Evolutionary conservation across 306 rosid genomes (phyloP).

Genomic region (Alnus rubra): DNA sequence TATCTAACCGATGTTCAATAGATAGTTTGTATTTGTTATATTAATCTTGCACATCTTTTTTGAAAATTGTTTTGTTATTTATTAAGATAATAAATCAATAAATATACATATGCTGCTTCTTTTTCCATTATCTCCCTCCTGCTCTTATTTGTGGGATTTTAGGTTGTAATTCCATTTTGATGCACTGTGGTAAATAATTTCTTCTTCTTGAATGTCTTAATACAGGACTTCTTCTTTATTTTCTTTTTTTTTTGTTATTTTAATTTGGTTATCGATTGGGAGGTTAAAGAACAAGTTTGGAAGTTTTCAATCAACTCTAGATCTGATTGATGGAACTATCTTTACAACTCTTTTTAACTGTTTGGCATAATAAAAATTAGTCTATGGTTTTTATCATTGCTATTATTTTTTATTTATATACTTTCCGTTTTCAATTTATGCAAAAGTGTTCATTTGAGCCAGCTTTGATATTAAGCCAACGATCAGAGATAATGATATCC

Average conservation of each 20-base stretch:
- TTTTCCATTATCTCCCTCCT: neutral
- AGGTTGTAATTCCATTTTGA: neutral
- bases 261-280: neutral
- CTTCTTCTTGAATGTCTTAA: neutral
- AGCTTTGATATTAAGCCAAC: neutral
- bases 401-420: too few relatives aligned
- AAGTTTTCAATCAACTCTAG: neutral
- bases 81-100: neutral
- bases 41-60: neutral
- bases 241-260: neutral
- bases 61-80: neutral
- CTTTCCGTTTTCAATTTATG: too few relatives aligned
- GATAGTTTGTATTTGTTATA: neutral
- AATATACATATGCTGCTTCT: neutral
- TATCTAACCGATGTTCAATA: neutral
- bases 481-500: conserved; percentile 15
- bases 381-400: too few relatives aligned
- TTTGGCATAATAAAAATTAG: neutral
- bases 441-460: too few relatives aligned
- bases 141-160: neutral
- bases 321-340: neutral
- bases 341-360: neutral
- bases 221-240: too few relatives aligned
- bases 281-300: neutral
- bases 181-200: neutral